phyloP scores from a whole-genome alignment of 257 asterid species.

The Paraleonurus japonicus region DNA sequence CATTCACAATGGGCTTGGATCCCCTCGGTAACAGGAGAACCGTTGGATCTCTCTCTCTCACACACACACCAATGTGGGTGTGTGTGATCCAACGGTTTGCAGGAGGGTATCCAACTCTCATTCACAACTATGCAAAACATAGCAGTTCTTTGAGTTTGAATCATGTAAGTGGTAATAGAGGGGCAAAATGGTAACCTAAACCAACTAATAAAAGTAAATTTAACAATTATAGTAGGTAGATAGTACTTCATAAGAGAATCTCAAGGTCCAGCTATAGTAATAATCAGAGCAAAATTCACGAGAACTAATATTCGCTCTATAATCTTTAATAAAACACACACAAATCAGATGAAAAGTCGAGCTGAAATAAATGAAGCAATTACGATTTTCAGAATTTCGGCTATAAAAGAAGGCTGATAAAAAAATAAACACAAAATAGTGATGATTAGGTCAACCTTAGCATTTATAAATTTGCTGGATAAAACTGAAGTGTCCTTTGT shows the following conservation, averaged over 20 bases:
- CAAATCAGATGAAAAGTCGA: neutral
- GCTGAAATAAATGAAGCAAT: neutral
- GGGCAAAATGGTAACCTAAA: constrained; percentile 7
- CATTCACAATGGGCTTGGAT: too few relatives aligned
- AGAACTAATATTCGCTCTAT: neutral
- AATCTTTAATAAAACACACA: neutral
- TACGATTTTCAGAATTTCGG: neutral
- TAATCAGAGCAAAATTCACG: neutral
- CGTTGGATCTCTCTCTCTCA: too few relatives aligned
- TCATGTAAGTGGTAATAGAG: neutral
- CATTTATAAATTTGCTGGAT: neutral
- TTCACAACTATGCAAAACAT: neutral
- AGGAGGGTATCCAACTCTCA: too few relatives aligned
- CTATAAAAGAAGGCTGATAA: neutral
- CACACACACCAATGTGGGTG: too few relatives aligned
- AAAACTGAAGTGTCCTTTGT: neutral
- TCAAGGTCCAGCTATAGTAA: neutral
- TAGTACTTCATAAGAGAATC: neutral
- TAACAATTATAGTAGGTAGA: neutral
- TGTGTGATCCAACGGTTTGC: too few relatives aligned
- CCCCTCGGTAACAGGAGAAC: too few relatives aligned
- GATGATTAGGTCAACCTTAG: neutral
- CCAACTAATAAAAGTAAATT: constrained; percentile 4
- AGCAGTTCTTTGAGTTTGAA: neutral
- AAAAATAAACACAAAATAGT: neutral